Evolutionary conservation across 1,139 yeast genomes (phyloP).

Genomic region (Geotrichum citri-aurantii): DNA sequence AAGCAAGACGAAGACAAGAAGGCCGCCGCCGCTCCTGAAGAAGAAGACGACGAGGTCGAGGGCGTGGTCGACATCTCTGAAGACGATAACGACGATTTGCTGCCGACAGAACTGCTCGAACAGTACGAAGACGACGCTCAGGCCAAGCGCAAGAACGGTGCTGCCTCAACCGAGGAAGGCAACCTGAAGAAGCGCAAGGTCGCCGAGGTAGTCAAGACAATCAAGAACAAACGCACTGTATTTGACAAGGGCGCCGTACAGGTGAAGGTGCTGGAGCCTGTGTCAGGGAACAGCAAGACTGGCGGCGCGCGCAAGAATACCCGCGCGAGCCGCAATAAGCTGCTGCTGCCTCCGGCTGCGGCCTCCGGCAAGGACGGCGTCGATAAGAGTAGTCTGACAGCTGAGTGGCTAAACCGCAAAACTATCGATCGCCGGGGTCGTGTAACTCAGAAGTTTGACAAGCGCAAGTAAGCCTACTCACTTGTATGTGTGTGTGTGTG

Average conservation of each 20-base stretch:
- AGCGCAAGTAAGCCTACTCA: not conserved
- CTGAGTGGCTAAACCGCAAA: conserved; percentile 12
- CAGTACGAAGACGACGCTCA: conserved; percentile 3
- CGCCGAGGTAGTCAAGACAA: not conserved
- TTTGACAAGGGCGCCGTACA: conserved; percentile 17
- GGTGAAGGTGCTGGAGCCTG: conserved; percentile 12
- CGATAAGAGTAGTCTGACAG: not conserved
- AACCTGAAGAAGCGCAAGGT: not conserved
- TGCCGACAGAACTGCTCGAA: conserved; percentile 14
- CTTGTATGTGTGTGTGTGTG: not conserved
- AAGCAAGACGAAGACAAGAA: not conserved
- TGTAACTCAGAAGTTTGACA: conserved; percentile 3
- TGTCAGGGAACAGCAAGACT: not conserved
- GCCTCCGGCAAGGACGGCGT: conserved; percentile 4
- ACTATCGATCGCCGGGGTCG: conserved; percentile 11
- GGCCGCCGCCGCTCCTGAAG: not conserved
- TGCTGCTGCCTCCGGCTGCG: conserved; percentile 13
- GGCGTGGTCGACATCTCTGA: not conserved
- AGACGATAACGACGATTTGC: conserved; percentile 5
- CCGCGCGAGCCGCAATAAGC: not conserved
- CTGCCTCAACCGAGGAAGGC: not conserved
- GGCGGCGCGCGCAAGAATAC: not conserved
- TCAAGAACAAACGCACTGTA: not conserved
- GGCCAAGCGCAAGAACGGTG: not conserved
- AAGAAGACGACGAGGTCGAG: conserved; percentile 3